Evolutionary conservation across 1,284 basidiomycete genomes (phyloP).

Genomic region (Amylostereum areolatum): DNA sequence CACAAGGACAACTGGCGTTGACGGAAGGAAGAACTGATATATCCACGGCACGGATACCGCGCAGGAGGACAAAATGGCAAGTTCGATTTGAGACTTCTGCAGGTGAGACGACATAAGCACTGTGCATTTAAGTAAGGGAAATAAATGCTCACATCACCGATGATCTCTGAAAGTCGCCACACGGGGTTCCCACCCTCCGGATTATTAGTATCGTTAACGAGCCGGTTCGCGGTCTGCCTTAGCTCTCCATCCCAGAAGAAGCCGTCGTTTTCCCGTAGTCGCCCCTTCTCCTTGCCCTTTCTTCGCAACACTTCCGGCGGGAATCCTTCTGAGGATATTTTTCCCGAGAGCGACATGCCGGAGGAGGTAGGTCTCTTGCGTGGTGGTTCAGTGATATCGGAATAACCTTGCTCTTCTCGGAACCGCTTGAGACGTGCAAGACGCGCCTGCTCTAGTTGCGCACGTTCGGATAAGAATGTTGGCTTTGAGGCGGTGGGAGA

Average conservation of each 20-base stretch:
- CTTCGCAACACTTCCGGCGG: too few relatives aligned
- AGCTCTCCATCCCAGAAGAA: conserved; percentile 69
- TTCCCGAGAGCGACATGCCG: too few relatives aligned
- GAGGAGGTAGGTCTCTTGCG: too few relatives aligned
- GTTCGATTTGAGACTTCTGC: conserved; percentile 58
- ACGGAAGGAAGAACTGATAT: conserved; percentile 56
- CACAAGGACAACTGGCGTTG: conserved; percentile 66
- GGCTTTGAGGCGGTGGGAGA: too few relatives aligned
- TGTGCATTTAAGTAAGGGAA: not conserved
- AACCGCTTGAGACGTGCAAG: too few relatives aligned
- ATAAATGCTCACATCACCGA: conserved; percentile 48
- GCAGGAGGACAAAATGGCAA: conserved; percentile 70
- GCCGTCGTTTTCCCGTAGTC: conserved; percentile 12
- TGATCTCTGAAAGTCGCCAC: conserved; percentile 59
- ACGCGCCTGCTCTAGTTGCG: too few relatives aligned
- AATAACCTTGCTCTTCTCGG: too few relatives aligned
- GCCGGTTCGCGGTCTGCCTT: conserved; percentile 63
- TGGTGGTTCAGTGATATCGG: too few relatives aligned
- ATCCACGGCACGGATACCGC: conserved; percentile 60
- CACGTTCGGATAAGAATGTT: too few relatives aligned
- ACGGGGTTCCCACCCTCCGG: conserved; percentile 49
- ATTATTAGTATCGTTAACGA: conserved; percentile 52
- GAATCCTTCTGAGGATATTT: too few relatives aligned
- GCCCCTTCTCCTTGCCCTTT: too few relatives aligned
- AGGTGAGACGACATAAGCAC: too few relatives aligned